phyloP scores from a whole-genome alignment of 2,329 filamentous ascomycete species.

The Tolypocladium capitatum region DNA sequence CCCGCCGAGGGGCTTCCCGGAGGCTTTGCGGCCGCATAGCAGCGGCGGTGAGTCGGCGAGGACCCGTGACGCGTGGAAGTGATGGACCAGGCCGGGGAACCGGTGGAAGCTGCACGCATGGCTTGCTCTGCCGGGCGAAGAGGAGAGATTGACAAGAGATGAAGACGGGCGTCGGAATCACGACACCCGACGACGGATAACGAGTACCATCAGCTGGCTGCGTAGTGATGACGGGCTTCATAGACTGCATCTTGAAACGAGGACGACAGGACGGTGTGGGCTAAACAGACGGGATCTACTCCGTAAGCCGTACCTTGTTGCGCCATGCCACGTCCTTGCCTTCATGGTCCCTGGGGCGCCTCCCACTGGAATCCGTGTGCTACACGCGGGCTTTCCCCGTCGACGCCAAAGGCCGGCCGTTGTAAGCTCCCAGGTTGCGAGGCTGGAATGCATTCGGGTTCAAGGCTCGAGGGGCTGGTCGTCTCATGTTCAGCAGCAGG shows the following conservation, averaged over 20 bases:
- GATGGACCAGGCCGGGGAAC: background rate
- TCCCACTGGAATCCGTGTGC: too few relatives aligned
- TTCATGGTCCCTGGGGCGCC: background rate
- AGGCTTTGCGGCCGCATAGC: constrained; percentile 21
- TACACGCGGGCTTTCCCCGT: background rate
- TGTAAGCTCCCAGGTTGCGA: too few relatives aligned
- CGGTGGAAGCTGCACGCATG: background rate
- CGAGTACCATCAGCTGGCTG: background rate
- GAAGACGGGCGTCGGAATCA: background rate
- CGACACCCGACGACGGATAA: background rate
- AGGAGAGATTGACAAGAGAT: background rate
- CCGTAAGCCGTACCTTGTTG: too few relatives aligned
- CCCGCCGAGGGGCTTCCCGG: constrained; percentile 8
- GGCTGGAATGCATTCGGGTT: background rate
- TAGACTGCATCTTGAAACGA: background rate
- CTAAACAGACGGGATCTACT: too few relatives aligned
- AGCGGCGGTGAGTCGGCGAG: constrained; percentile 12
- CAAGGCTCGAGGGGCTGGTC: background rate
- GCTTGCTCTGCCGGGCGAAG: too few relatives aligned
- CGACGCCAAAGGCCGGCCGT: background rate
- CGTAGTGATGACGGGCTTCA: background rate
- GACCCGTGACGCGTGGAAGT: constrained; percentile 1
- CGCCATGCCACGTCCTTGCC: background rate
- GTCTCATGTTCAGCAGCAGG: too few relatives aligned
- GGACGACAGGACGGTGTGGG: background rate